phyloP scores from a whole-genome alignment of 495 filamentous ascomycete species.

The Annulohypoxylon stygium region DNA sequence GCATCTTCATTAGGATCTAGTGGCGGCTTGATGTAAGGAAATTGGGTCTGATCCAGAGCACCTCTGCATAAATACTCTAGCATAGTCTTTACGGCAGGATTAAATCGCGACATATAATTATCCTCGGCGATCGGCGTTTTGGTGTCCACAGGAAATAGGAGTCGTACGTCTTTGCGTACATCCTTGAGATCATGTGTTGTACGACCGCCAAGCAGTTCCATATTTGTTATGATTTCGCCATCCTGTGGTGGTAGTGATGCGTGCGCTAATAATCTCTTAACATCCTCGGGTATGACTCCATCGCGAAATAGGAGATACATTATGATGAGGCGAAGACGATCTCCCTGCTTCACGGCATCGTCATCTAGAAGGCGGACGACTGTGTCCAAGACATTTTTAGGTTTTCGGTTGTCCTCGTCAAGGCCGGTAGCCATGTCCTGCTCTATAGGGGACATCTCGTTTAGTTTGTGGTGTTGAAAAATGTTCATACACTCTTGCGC shows the following conservation, averaged over 20 bases:
- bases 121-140: conserved; percentile 68
- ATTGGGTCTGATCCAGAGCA: conserved; percentile 75
- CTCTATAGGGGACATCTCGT: conserved; percentile 88
- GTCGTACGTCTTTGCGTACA: conserved; percentile 69
- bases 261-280: conserved; percentile 86
- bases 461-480: conserved; percentile 85
- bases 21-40: conserved; percentile 85
- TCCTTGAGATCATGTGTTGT: conserved; percentile 83
- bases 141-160: conserved; percentile 74
- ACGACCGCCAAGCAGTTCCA: conserved; percentile 85
- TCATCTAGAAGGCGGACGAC: conserved; percentile 91
- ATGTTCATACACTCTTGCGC: conserved; percentile 97
- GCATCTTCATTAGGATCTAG: conserved; percentile 68
- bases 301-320: conserved; percentile 89
- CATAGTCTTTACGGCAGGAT: conserved; percentile 80
- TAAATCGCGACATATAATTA: conserved; percentile 76
- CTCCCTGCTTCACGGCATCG: conserved; percentile 71
- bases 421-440: conserved; percentile 89
- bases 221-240: conserved; percentile 77
- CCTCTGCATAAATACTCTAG: conserved; percentile 78
- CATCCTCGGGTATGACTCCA: conserved; percentile 88
- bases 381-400: conserved; percentile 87
- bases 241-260: conserved; percentile 81
- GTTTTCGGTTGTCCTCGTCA: conserved; percentile 91
- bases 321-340: conserved; percentile 85